A percentile compares a stretch with the other conserved stretches of the same genome.
Evolutionary conservation across 495 filamentous ascomycete species (phyloP).

Genomic region (Choiromyces venosus): DNA sequence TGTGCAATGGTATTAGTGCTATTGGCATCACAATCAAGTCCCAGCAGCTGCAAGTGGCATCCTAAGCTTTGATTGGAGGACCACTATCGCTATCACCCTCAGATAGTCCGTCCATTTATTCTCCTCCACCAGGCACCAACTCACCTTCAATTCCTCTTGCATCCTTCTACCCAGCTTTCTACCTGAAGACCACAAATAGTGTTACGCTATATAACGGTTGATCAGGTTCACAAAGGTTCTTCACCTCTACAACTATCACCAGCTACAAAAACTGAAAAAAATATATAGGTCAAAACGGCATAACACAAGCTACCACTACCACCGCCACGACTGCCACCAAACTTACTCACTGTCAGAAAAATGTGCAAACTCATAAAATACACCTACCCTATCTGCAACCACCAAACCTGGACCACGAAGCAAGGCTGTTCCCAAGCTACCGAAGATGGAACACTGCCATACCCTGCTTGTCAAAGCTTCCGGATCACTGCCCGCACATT

Average conservation of each 20-base stretch:
- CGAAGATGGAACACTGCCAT: background rate
- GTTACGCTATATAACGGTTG: background rate
- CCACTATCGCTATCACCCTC: background rate
- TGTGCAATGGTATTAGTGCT: background rate
- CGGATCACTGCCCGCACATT: background rate
- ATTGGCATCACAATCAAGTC: background rate
- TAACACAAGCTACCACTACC: background rate
- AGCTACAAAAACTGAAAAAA: background rate
- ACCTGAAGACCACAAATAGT: background rate
- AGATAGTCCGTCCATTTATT: background rate
- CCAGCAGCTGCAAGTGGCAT: background rate
- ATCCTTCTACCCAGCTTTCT: background rate
- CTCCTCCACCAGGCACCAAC: too few species aligned
- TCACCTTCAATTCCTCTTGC: background rate
- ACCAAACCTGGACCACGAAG: background rate
- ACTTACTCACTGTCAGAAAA: background rate
- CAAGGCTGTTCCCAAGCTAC: background rate
- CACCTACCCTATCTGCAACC: background rate
- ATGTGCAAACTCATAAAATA: background rate
- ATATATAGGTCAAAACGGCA: background rate
- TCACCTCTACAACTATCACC: background rate
- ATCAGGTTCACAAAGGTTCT: background rate
- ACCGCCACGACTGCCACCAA: background rate
- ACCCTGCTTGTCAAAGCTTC: background rate
- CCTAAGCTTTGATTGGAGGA: background rate